A percentile compares a stretch with the other conserved stretches of the same genome.
Evolutionary conservation across 495 filamentous ascomycete genomes (phyloP).

Genomic region (Penicillium argentinense): DNA sequence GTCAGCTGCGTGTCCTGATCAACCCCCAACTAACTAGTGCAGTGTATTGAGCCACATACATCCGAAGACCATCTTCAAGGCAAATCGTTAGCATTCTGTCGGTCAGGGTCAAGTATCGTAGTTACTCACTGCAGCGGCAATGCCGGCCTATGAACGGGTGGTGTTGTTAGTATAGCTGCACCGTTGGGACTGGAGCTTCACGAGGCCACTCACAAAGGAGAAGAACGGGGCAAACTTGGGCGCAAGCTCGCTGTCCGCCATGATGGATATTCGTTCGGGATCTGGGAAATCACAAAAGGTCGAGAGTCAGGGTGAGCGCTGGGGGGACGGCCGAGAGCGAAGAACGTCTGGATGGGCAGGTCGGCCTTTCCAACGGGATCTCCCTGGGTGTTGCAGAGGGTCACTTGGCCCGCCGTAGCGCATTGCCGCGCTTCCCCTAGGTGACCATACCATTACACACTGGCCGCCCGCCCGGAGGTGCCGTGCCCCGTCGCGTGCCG

Average conservation of each 20-base stretch:
- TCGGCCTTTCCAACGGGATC: too few relatives aligned
- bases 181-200: conserved; percentile 8
- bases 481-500: not conserved
- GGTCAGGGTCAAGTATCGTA: conserved; percentile 22
- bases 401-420: conserved; percentile 27
- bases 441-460: conserved; percentile 24
- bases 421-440: conserved; percentile 9
- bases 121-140: conserved; percentile 89
- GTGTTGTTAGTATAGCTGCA: conserved; percentile 33
- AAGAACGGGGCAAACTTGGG: conserved; percentile 97
- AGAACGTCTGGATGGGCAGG: not conserved
- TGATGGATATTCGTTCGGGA: conserved; percentile 34
- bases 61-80: conserved; percentile 76
- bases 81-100: conserved; percentile 23
- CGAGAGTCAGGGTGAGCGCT: conserved; percentile 3
- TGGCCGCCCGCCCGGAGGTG: not conserved
- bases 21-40: not conserved
- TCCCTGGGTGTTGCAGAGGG: conserved; percentile 20
- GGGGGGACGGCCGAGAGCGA: not conserved
- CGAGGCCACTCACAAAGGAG: conserved; percentile 73
- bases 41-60: conserved; percentile 55
- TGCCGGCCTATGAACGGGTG: conserved; percentile 69
- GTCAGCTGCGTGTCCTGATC: conserved; percentile 17
- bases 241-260: conserved; percentile 67
- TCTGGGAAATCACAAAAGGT: not conserved